Base-by-base conservation (phyloP, 129 eudicot species). In the Flaveria ramosissima region DNA sequence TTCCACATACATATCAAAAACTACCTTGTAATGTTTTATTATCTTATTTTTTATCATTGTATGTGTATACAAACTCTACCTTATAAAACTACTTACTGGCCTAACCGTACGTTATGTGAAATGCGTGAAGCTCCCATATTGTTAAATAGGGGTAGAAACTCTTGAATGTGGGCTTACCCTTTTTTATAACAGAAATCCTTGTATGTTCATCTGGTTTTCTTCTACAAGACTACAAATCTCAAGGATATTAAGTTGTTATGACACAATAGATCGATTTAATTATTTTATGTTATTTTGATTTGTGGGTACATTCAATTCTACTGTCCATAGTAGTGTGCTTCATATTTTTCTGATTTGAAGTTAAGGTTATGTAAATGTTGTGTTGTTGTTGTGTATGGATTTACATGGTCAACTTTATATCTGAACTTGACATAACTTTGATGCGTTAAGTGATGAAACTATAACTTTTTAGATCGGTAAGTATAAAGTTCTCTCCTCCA, bases 41-140 rank as follows among this genome's bases (percentile, higher is more conserved):
- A 8, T n/a, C 60, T 10, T 52, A 52, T 13, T 52, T 52, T 10
- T 52, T 52, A 16, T n/a, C 24, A 20, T 17, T 52, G 2, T 52
- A n/a, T 5, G 17, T 52, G 60, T 52, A 6, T n/a, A 52, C n/a
- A 15, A 50, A 50, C 55, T 13, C 55, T 50, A 50, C 19, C 19
- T 30, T 30, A 3, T 0, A 50, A 13, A 3, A 50, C 55, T 50
- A 3, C 17, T 50, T 50, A 50, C 16, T 50, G 55, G 16, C 55
- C 55, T 50, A 50, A 45, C 48, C 55, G 17, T 30, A 30, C 5
- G 36, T 48, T 48, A 48, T 55, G 26, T 55, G 9, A 55, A 24
- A 55, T 57, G 64, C 64, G 64, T 57, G 64, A 9, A 21, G 32
- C 64, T 20, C 64, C 64, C 32, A 57, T 57, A 57, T 57, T 57